A percentile compares a stretch with the other conserved stretches of the same genome.
Conservation (phyloP, 1,139 yeast genomes). For the Debaryomyces sp. region DNA sequence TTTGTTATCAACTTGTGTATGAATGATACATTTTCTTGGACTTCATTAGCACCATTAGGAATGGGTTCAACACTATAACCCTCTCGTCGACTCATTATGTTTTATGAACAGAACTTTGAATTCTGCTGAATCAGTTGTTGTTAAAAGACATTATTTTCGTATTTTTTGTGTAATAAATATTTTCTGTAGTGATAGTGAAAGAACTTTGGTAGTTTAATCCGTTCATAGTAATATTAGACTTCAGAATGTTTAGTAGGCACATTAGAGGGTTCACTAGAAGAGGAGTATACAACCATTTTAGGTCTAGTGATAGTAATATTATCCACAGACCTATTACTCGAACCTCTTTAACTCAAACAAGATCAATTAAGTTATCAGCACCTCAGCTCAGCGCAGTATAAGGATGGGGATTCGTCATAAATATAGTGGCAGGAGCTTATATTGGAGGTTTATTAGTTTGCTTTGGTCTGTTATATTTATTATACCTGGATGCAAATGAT, state of each 20-base stretch:
- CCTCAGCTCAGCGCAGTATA: slow-evolving; percentile 26
- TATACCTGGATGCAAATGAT: slow-evolving; percentile 44
- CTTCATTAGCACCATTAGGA: not conserved
- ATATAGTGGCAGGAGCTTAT: slow-evolving; percentile 47
- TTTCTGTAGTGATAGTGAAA: not conserved
- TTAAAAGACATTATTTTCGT: not conserved
- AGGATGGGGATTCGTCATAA: slow-evolving; percentile 37
- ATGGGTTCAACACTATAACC: not conserved
- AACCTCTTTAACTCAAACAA: slow-evolving; percentile 4
- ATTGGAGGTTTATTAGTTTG: slow-evolving; percentile 46
- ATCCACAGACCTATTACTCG: not conserved
- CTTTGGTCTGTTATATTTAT: slow-evolving; percentile 40
- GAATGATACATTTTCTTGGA: not conserved
- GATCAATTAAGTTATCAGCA: slow-evolving; percentile 18
- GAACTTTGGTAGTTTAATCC: not conserved
- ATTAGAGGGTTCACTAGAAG: not conserved
- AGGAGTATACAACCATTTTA: not conserved
- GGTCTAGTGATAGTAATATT: not conserved
- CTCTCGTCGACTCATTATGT: not conserved
- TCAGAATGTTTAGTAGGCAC: not conserved
- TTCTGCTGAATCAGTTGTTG: not conserved
- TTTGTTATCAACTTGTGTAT: slow-evolving; percentile 30
- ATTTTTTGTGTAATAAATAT: not conserved
- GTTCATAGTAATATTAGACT: not conserved
- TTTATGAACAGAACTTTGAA: not conserved